phyloP scores from a whole-genome alignment of 306 rosid species.

The Cucumis hystrix region DNA sequence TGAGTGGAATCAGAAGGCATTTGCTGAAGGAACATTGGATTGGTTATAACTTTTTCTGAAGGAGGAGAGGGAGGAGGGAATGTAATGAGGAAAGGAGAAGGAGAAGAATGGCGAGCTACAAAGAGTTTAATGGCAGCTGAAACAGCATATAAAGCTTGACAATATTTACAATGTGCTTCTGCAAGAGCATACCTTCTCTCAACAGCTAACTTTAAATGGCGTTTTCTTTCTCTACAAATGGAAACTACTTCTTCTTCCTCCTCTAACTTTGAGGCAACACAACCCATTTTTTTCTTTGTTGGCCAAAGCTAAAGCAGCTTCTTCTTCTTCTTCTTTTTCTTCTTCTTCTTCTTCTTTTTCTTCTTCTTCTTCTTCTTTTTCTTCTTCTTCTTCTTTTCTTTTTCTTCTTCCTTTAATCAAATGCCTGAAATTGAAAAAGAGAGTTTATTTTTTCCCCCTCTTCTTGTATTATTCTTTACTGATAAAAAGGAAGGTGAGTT shows the following conservation, averaged over 20 bases:
- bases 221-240: slow-evolving; percentile 82
- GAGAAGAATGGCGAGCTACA: slow-evolving; percentile 80
- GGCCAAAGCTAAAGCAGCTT: neutral
- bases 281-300: slow-evolving; percentile 43
- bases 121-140: slow-evolving; percentile 70
- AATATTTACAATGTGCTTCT: slow-evolving; percentile 78
- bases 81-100: slow-evolving; percentile 79
- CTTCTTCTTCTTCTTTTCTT: neutral
- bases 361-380: slow-evolving; percentile 1
- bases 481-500: slow-evolving; percentile 31
- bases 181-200: slow-evolving; percentile 82
- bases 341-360: neutral
- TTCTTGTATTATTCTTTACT: slow-evolving; percentile 13
- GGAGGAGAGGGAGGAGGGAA: slow-evolving; percentile 37
- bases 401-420: slow-evolving; percentile 1
- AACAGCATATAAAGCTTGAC: slow-evolving; percentile 57
- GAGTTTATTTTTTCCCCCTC: slow-evolving; percentile 7
- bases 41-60: slow-evolving; percentile 42
- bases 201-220: slow-evolving; percentile 57
- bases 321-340: slow-evolving; percentile 1
- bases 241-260: slow-evolving; percentile 71
- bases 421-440: slow-evolving; percentile 24
- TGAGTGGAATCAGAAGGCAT: slow-evolving; percentile 51
- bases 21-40: slow-evolving; percentile 87
- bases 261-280: slow-evolving; percentile 93